Evolutionary conservation across 2,329 filamentous ascomycete species (phyloP), one percentile per base, ranked within the genome.

Genomic region (Clarireedia hainanense): DNA sequence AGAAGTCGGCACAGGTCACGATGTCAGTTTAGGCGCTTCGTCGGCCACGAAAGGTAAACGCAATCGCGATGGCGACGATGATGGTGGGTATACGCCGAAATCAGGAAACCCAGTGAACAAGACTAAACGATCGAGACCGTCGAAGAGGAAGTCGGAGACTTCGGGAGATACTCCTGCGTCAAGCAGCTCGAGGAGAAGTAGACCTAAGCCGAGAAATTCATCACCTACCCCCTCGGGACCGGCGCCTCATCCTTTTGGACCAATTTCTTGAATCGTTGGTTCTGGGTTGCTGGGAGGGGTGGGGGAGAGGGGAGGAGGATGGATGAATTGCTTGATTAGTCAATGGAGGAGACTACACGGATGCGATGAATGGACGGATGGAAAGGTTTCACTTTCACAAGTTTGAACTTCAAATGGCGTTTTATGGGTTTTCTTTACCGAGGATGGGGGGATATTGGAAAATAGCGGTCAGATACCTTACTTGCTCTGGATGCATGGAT

Each of bases 71-170:
- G 80, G 82, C 36, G 81, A 84, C 6, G 81, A 85, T 59, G 69
- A 71, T 0, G 60, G 60, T 24, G 80, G 80, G 4, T 84, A 84
- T 65, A 74, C 80, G 57, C 80, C 81, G 2, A 81, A 82, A 61
- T 77, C 77, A 2, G 80, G 80, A 3, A 55, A 60, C 7, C 52
- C 61, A 36, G 59, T 62, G 47, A 64, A 63, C 14, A 67, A 67
- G 43, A 52, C 43, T 5, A 67, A 66, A 47, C 68, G 67, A 55
- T 55, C 63, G 20, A 53, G 64, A 26, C 51, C 60, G 7, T 65
- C 65, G 45, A 67, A 64, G 58, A 67, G 65, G 49, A 61, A 57
- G 26, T 53, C 50, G 14, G 57, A 57, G n/a, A 14, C 36, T 15
- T 6, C 30, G 14, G 49, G 46, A 5, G 55, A 58, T 15, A 26